A percentile compares a stretch with the other conserved stretches of the same genome.
phyloP scores from a whole-genome alignment of 371 early-diverging fungal genomes.

The Mucor indicus region DNA sequence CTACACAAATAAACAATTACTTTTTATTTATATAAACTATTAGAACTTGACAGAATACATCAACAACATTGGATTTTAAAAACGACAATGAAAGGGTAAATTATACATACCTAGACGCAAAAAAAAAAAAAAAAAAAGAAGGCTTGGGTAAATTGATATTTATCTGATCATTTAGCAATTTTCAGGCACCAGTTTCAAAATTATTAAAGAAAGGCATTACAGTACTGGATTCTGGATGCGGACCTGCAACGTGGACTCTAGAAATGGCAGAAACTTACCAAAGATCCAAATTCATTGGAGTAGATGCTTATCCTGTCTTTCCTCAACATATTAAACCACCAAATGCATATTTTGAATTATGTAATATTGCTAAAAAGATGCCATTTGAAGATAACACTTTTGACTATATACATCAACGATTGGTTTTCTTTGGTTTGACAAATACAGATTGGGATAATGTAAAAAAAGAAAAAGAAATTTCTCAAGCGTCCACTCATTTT shows the following conservation, averaged over 20 bases:
- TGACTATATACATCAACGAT: slow-evolving; percentile 55
- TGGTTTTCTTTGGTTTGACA: slow-evolving; percentile 31
- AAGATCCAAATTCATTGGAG: slow-evolving; percentile 26
- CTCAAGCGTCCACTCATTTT: too few relatives aligned
- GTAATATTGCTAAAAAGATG: slow-evolving; percentile 51
- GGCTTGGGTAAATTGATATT: not conserved
- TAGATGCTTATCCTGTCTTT: slow-evolving; percentile 43
- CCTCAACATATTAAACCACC: slow-evolving; percentile 40
- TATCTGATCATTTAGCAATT: slow-evolving; percentile 12
- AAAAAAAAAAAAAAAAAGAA: not conserved
- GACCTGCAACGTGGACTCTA: slow-evolving; percentile 24
- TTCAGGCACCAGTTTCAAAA: slow-evolving; percentile 13
- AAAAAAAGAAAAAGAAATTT: too few relatives aligned
- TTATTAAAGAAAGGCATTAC: slow-evolving; percentile 13
- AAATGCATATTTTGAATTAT: slow-evolving; percentile 46
- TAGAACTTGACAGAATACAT: slow-evolving; percentile 22
- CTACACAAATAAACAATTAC: too few relatives aligned
- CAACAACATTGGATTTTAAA: slow-evolving; percentile 23
- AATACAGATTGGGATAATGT: slow-evolving; percentile 28
- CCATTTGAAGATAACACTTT: slow-evolving; percentile 53
- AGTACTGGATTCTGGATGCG: slow-evolving; percentile 23
- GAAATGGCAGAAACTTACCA: slow-evolving; percentile 21
- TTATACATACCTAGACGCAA: too few relatives aligned
- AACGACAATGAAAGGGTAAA: slow-evolving; percentile 16
- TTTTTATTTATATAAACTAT: not conserved